phyloP scores from a whole-genome alignment of 2,329 filamentous ascomycete genomes.

The Juglanconis oblonga region DNA sequence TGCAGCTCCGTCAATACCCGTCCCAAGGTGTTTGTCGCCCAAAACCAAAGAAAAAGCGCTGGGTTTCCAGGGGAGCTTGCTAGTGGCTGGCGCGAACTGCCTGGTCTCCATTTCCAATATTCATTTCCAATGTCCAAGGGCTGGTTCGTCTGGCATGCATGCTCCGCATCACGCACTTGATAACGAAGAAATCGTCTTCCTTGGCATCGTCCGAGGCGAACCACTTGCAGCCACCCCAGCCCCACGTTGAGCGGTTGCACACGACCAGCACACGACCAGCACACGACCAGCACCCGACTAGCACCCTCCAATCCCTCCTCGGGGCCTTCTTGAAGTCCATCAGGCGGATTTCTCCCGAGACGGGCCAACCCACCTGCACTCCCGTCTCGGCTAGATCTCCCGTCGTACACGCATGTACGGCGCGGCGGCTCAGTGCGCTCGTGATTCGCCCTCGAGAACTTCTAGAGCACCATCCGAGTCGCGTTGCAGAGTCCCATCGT shows the following conservation, averaged over 20 bases:
- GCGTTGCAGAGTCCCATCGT: not conserved
- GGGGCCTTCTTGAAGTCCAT: not conserved
- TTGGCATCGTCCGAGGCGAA: not conserved
- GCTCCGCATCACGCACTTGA: constrained; percentile 7
- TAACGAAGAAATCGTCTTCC: constrained; percentile 1
- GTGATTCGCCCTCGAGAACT: constrained; percentile 2
- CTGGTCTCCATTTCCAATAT: too few relatives aligned
- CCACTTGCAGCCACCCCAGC: not conserved
- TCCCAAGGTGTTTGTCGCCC: too few relatives aligned
- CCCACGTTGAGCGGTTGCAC: not conserved
- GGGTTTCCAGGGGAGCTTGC: too few relatives aligned
- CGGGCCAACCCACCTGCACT: not conserved
- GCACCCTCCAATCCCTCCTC: too few relatives aligned
- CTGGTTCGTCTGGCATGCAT: too few relatives aligned
- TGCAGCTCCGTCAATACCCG: not conserved
- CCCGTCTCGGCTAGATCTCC: constrained; percentile 7
- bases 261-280: not conserved
- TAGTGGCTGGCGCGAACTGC: too few relatives aligned
- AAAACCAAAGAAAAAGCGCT: too few relatives aligned
- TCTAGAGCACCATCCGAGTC: not conserved
- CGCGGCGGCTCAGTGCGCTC: not conserved
- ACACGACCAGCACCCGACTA: too few relatives aligned
- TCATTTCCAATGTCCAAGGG: too few relatives aligned
- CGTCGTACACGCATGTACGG: not conserved
- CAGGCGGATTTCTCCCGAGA: not conserved